Evolutionary conservation across 306 rosid genomes (phyloP), one percentile per base, ranked within the genome.

Genomic region (Herpetospermum pedunculosum): DNA sequence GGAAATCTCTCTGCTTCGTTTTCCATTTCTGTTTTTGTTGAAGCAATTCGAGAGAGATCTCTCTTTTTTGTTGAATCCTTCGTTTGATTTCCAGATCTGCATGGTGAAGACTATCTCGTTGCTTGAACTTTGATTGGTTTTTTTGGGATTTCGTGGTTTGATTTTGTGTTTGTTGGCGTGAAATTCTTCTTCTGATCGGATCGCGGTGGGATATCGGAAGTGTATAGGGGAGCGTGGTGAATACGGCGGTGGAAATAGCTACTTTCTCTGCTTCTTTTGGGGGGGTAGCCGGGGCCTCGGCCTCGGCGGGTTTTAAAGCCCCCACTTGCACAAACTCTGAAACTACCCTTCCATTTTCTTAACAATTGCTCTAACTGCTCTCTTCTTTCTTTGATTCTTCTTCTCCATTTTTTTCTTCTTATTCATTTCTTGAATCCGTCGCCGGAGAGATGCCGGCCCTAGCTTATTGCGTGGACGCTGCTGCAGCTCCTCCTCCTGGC

Each of bases 271-370:
- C 85, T 81, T 75, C 90, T 83, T 86, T 85, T 89, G 96, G 70
- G 96, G 96, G 97, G 97, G 97, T 83, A 88, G 97, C 97, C 96
- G 97, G 90, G 97, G 97, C 97, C 86, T 86, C 90, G 88, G 97
- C 97, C 97, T 89, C 97, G 96, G 96, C 97, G 93, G 97, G 92
- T 93, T 83, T 82, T 80, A 88, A 90, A 87, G 88, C 98, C 98
- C 98, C 98, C 97, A 88, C 70, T 84, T 77, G 64, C 76, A 85
- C 96, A 77, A 80, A 79, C 83, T 44, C 16, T 28, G 78, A 43
- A 69, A 59, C 8, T 7, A 15, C 21, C 21, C 40, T 67, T 62
- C 35, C 70, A 52, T 67, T 63, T 35, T 63, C 47, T 35, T 38
- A 83, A 77, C 77, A 41, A 38, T 37, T 37, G 81, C 79, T 83